A percentile compares a stretch with the other conserved stretches of the same genome.
Evolutionary conservation across 164 flowering plant species (phyloP).

Genomic region (Berberis vulgaris): DNA sequence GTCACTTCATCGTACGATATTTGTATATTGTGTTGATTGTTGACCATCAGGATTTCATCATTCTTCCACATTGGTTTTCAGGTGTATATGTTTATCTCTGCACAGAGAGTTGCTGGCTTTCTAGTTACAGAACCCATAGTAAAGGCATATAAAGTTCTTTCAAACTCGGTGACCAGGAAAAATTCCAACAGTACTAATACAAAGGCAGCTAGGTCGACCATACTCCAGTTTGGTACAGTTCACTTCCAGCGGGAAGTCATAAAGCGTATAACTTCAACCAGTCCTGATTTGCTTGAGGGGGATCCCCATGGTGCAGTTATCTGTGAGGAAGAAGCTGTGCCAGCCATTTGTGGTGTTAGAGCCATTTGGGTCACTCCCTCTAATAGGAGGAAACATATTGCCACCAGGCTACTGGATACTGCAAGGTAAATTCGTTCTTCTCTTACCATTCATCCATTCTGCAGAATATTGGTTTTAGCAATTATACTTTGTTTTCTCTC

Average conservation of each 20-base stretch:
- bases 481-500: too few relatives aligned
- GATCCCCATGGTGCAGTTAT: conserved; percentile 34
- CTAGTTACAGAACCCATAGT: conserved; percentile 66
- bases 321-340: conserved; percentile 47
- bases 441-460: neutral
- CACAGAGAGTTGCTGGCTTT: conserved; percentile 65
- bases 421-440: conserved; percentile 31
- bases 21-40: neutral
- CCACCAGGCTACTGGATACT: conserved; percentile 63
- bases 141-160: conserved; percentile 44
- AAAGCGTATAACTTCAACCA: conserved; percentile 15
- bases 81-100: conserved; percentile 65
- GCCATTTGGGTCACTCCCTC: conserved; percentile 75
- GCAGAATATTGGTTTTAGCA: too few relatives aligned
- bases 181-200: conserved; percentile 7
- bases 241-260: conserved; percentile 43
- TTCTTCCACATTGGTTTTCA: conserved; percentile 14
- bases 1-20: neutral
- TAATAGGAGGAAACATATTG: conserved; percentile 62
- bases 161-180: conserved; percentile 18
- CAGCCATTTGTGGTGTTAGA: conserved; percentile 67
- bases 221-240: conserved; percentile 56
- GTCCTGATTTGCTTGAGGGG: conserved; percentile 3
- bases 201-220: conserved; percentile 14
- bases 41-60: too few relatives aligned